These are phyloP conservation scores for Penicillium cinerascens DNA, from an alignment of 495 filamentous ascomycete genomes.

Conservation along the genomic window DNA sequence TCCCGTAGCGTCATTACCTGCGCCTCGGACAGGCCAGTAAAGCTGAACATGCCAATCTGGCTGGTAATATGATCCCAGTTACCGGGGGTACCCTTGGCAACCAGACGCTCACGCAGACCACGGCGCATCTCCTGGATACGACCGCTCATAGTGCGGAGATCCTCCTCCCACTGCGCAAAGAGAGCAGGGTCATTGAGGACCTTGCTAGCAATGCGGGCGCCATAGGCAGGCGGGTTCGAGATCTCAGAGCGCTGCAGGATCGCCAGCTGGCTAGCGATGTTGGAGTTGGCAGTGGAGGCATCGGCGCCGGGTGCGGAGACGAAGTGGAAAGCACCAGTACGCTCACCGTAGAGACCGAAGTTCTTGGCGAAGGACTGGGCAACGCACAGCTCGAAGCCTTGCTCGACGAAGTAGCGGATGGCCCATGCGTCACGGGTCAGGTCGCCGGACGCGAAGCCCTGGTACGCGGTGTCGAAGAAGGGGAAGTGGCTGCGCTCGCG, in stretches of 20 bases:
- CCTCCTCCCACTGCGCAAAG: constrained; percentile 92
- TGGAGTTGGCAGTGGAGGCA: constrained; percentile 56
- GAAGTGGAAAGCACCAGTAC: constrained; percentile 94
- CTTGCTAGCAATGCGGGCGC: constrained; percentile 77
- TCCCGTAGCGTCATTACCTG: constrained; percentile 80
- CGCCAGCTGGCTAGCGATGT: constrained; percentile 81
- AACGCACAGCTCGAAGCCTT: constrained; percentile 93
- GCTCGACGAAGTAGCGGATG: constrained; percentile 85
- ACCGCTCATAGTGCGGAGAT: constrained; percentile 89
- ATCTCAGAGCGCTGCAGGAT: constrained; percentile 97
- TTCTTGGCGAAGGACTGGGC: constrained; percentile 99
- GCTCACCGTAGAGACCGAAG: constrained; percentile 96
- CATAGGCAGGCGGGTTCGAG: constrained; percentile 92
- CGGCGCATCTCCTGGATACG: constrained; percentile 88
- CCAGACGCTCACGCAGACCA: constrained; percentile 69
- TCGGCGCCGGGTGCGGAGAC: constrained; percentile 70
- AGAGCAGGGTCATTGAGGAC: constrained; percentile 79
- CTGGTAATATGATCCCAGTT: constrained; percentile 95
- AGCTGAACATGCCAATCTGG: constrained; percentile 99
- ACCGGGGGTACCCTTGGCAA: constrained; percentile 76
- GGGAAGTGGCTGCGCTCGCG: constrained; percentile 80
- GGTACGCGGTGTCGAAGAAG: constrained; percentile 98
- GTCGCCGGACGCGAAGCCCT: constrained; percentile 94
- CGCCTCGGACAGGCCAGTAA: constrained; percentile 81
- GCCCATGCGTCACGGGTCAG: constrained; percentile 82